Conservation (phyloP, 352 stramenopile species). For the Saprolegnia diclina region DNA sequence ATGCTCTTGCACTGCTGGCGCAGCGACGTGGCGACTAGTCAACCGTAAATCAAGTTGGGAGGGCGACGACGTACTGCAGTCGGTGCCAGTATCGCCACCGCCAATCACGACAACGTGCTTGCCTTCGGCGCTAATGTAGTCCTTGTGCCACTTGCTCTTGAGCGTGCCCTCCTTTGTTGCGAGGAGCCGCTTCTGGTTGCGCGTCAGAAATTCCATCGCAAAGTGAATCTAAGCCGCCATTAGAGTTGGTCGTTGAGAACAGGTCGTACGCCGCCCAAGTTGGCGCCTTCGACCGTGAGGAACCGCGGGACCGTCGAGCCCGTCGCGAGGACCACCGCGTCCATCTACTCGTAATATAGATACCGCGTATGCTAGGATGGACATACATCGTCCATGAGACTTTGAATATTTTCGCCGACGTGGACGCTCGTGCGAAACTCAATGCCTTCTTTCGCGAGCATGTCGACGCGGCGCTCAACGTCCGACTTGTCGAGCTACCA, state of each 20-base stretch:
- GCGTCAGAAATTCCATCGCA: constrained; percentile 96
- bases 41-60: too few relatives aligned
- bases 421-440: constrained; percentile 95
- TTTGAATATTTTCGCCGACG: constrained; percentile 85
- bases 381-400: constrained; percentile 8
- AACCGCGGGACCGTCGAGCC: constrained; percentile 94
- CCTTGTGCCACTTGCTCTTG: constrained; percentile 91
- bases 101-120: constrained; percentile 98
- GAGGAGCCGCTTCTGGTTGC: constrained; percentile 96
- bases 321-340: constrained; percentile 92
- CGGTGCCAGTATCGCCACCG: constrained; percentile 94
- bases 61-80: constrained; percentile 90
- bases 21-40: constrained; percentile 94
- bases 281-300: constrained; percentile 76
- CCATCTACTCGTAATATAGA: constrained; percentile 43
- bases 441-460: constrained; percentile 94
- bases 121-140: constrained; percentile 95
- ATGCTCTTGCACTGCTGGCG: constrained; percentile 94
- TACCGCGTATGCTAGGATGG: constrained; percentile 50
- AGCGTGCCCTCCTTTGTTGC: constrained; percentile 94
- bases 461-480: constrained; percentile 91
- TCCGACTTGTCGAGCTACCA: constrained; percentile 94
- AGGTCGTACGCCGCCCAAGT: constrained; percentile 79
- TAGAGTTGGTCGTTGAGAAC: not conserved
- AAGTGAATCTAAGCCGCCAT: constrained; percentile 77